phyloP scores from a whole-genome alignment of 2,329 filamentous ascomycete species.

The Tolypocladium inflatum region DNA sequence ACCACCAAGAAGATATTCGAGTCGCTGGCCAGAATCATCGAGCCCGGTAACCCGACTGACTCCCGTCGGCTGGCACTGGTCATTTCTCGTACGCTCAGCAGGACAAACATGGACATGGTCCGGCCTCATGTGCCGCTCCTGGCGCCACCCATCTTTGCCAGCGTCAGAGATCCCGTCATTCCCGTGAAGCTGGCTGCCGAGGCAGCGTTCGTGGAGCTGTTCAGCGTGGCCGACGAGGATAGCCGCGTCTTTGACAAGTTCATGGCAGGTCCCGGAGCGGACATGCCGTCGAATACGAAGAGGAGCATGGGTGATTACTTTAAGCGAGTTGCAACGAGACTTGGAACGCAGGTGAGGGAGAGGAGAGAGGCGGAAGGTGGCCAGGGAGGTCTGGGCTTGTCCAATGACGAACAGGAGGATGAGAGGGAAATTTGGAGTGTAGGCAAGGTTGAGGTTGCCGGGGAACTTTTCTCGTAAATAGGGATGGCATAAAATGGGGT shows the following conservation, averaged over 20 bases:
- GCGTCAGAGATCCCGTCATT: conserved; percentile 84
- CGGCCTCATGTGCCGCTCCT: conserved; percentile 73
- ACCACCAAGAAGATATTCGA: conserved; percentile 72
- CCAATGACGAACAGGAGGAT: conserved; percentile 87
- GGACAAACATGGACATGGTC: conserved; percentile 69
- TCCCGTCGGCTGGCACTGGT: conserved; percentile 80
- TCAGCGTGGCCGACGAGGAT: conserved; percentile 83
- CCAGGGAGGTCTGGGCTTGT: conserved; percentile 72
- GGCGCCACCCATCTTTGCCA: conserved; percentile 77
- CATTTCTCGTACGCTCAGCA: conserved; percentile 74
- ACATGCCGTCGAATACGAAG: conserved; percentile 63
- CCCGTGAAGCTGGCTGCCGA: conserved; percentile 93
- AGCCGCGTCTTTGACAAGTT: conserved; percentile 84
- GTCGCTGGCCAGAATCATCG: conserved; percentile 63
- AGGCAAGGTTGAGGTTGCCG: conserved; percentile 72
- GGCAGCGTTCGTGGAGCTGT: conserved; percentile 84
- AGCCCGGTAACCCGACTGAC: conserved; percentile 70
- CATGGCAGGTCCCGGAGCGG: conserved; percentile 58
- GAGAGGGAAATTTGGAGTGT: conserved; percentile 95
- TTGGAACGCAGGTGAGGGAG: conserved; percentile 82
- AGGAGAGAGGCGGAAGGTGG: conserved; percentile 87
- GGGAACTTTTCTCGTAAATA: conserved; percentile 43
- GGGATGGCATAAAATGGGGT: conserved; percentile 10
- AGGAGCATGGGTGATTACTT: conserved; percentile 95
- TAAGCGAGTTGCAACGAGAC: conserved; percentile 76